These are phyloP conservation scores for Boletales sp. DNA, from an alignment of 768 basidiomycete species.

Conservation along the genomic window DNA sequence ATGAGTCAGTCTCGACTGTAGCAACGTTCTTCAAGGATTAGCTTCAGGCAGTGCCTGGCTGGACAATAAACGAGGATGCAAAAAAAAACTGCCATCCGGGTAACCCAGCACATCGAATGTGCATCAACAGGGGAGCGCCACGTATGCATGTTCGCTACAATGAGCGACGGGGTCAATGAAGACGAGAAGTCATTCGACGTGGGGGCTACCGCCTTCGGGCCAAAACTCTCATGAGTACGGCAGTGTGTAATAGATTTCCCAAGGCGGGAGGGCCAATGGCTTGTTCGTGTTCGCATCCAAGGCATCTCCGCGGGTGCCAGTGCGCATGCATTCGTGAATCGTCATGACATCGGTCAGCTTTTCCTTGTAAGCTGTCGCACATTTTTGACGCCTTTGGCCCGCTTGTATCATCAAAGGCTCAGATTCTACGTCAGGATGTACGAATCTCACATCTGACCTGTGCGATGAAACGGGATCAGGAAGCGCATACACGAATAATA, in stretches of 20 bases:
- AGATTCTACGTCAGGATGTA: conserved; percentile 21
- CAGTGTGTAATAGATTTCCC: conserved; percentile 46
- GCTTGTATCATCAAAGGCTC: conserved; percentile 29
- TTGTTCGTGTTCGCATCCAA: neutral
- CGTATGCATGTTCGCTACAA: conserved; percentile 41
- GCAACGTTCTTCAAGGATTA: too few species aligned
- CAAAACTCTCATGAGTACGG: conserved; percentile 35
- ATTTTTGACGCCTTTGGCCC: conserved; percentile 23
- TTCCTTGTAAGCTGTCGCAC: conserved; percentile 23
- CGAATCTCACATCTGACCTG: conserved; percentile 20
- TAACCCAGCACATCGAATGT: conserved; percentile 49
- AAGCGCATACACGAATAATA: neutral
- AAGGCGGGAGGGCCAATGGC: conserved; percentile 37
- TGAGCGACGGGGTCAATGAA: conserved; percentile 33
- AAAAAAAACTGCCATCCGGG: conserved; percentile 48
- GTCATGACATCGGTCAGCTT: conserved; percentile 36
- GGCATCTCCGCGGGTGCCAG: conserved; percentile 13
- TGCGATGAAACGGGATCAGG: too few species aligned
- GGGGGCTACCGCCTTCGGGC: conserved; percentile 5
- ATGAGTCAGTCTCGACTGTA: too few species aligned
- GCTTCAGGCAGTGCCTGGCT: too few species aligned
- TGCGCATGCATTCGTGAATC: conserved; percentile 45
- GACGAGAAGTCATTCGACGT: conserved; percentile 20
- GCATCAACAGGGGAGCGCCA: conserved; percentile 48
- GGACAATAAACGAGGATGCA: too few species aligned